A percentile compares a stretch with the other conserved stretches of the same genome.
phyloP scores from a whole-genome alignment of 352 stramenopile species.

The Pythium coloratum region DNA sequence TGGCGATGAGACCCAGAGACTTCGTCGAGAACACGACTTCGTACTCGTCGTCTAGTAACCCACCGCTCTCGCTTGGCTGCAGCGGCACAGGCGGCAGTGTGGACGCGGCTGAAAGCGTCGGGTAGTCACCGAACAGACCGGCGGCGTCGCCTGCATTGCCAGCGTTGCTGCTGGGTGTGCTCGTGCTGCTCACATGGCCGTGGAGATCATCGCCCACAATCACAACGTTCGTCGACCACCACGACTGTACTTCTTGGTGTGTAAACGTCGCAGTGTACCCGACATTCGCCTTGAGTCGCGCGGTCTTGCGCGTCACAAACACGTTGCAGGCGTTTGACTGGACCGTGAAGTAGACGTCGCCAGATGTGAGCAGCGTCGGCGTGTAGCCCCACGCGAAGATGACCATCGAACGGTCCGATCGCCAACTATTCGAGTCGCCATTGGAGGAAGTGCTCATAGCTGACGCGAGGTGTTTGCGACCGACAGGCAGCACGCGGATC shows the following conservation, averaged over 20 bases:
- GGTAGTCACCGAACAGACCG: conserved; percentile 34
- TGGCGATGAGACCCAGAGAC: conserved; percentile 69
- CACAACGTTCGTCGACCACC: conserved; percentile 80
- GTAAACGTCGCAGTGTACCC: conserved; percentile 85
- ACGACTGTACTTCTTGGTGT: conserved; percentile 74
- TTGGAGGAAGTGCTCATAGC: conserved; percentile 33
- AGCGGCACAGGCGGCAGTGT: conserved; percentile 13
- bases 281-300: conserved; percentile 67
- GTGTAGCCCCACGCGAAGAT: conserved; percentile 87
- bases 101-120: not conserved
- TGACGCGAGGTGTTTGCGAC: conserved; percentile 51
- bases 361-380: conserved; percentile 76
- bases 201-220: conserved; percentile 84
- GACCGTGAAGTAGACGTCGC: conserved; percentile 82
- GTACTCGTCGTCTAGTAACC: conserved; percentile 50
- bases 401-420: conserved; percentile 64
- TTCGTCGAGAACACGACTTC: conserved; percentile 65
- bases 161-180: conserved; percentile 13
- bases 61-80: conserved; percentile 7
- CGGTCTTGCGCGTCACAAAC: conserved; percentile 78
- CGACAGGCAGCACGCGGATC: conserved; percentile 62
- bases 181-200: conserved; percentile 30
- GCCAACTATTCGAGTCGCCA: conserved; percentile 39
- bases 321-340: conserved; percentile 84
- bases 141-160: conserved; percentile 18